Base-by-base conservation (phyloP, 1,284 basidiomycete genomes). In the Irpex sp. region DNA sequence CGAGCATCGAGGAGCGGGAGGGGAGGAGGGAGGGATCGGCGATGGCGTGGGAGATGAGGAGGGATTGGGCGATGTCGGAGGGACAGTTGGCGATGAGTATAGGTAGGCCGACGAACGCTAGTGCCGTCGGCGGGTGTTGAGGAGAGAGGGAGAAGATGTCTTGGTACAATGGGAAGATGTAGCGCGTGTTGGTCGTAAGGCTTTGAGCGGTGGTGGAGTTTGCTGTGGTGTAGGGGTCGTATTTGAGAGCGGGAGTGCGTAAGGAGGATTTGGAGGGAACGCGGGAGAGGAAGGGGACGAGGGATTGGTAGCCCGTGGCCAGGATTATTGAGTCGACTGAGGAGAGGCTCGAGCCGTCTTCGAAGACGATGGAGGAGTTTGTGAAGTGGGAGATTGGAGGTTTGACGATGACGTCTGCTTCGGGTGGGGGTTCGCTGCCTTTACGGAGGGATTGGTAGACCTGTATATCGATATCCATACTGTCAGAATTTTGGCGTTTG, bases 261-360 rank as follows among this genome's bases (percentile, higher is more conserved):
- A 64, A 37, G 18, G 36, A 52, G 5, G 63, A 59, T 14, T 61
- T 58, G 16, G 48, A 71, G 42, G 74, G 70, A 52, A 77, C 70
- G 16, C 62, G 66, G 48, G 79, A 77, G 16, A 86, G 76, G 72
- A 85, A 85, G 0, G 83, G 83, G 6, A 82, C 72, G 36, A 75
- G 77, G 59, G 79, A 64, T 58, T 84, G 77, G 63, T 85, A 86
- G 5, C 84, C 84, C 0, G 83, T 85, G 0, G 72, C 83, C 9
- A 84, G 74, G 39, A 85, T 69, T 28, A 86, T 69, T 2, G 75
- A 66, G 61, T 85, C 82, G 21, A 83, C 75, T 47, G 78, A 73
- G 14, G 62, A 48, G 0, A 74, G 64, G 0, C 67, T 64, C 1
- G 78, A 76, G 4, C 77, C 79, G 64, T 85, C 83, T 0, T 67